These are phyloP conservation scores for Melaleuca alternifolia DNA, from an alignment of 345 rosid genomes.

Conservation along the genomic window DNA sequence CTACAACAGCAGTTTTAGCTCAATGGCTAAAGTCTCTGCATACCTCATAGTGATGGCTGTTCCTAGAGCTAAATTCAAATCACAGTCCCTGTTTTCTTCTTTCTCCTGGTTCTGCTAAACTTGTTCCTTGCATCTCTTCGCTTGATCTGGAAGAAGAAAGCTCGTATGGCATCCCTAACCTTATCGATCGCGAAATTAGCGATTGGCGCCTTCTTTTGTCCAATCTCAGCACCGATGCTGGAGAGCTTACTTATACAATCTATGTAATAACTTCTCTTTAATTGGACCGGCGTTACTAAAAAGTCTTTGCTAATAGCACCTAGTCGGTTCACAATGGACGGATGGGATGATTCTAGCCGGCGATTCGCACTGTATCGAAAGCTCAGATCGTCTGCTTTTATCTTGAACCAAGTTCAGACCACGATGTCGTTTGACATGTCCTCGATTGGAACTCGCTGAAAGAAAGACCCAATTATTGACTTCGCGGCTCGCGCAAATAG, in stretches of 20 bases:
- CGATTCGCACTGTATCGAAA: too few species aligned
- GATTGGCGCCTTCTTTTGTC: neutral
- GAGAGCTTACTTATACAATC: too few species aligned
- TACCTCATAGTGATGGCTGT: neutral
- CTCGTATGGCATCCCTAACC: neutral
- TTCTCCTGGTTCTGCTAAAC: neutral
- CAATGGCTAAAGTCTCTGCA: neutral
- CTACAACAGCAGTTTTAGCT: neutral
- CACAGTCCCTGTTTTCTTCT: neutral
- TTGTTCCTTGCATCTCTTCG: neutral
- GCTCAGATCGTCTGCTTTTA: neutral
- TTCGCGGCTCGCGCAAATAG: neutral
- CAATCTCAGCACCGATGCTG: neutral
- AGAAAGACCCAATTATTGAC: neutral
- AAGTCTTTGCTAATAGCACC: neutral
- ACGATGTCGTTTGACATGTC: neutral
- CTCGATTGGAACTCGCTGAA: neutral
- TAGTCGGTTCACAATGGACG: too few species aligned
- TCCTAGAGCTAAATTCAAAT: neutral
- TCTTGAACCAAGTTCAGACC: neutral
- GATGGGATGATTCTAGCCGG: too few species aligned
- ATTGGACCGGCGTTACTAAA: neutral
- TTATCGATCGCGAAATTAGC: neutral
- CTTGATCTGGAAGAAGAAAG: neutral
- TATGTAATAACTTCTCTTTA: neutral